Base-by-base conservation (phyloP, 73 alveolate genomes). In the Paramecium bursaria region DNA sequence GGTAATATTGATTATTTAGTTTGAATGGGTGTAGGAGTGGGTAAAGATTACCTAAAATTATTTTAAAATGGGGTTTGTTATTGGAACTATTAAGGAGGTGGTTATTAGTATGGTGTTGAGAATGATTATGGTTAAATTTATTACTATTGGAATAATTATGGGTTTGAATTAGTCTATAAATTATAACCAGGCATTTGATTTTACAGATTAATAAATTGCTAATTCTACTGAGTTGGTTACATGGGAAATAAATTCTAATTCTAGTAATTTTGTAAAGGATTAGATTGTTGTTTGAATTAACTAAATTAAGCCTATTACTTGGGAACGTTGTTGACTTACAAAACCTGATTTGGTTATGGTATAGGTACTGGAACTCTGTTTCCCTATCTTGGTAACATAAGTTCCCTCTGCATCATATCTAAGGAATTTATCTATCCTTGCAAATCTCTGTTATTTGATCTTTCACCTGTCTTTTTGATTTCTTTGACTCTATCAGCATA, bases 401-500 rank as follows among this genome's bases (percentile, higher is more conserved):
- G 88, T 39, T 89, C 75, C 54, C 75, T 30, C 9, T 89, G 82
- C 13, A 89, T 46, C 3, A 57, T 42, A 53, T 89, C 95, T 29
- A 79, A 55, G 14, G 75, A 79, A 3, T 67, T 39, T 22, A 79
- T 82, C 42, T 50, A 46, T n/a, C 54, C 89, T 42, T 61, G 29
- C 14, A 79, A 33, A 49, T 89, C 95, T 48, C 74, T 86, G 76
- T 85, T 87, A 31, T 60, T 85, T 11, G 87, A 76, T 46, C 74
- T 86, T 73, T 85, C 87, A 31, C 51, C 74, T 11, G 87, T 75
- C 39, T 96, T 97, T 53, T 98, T 98, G 42, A 98, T 96, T 91
- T 98, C 99, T 92, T 97, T 98, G 31, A 97, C 99, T 90, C 99
- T 97, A 88, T 96, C 99, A 25, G 99, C 99, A 77, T 98, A 98